Evolutionary conservation across 1,284 basidiomycete genomes (phyloP).

Genomic region (Cutaneotrichosporon dermatis): DNA sequence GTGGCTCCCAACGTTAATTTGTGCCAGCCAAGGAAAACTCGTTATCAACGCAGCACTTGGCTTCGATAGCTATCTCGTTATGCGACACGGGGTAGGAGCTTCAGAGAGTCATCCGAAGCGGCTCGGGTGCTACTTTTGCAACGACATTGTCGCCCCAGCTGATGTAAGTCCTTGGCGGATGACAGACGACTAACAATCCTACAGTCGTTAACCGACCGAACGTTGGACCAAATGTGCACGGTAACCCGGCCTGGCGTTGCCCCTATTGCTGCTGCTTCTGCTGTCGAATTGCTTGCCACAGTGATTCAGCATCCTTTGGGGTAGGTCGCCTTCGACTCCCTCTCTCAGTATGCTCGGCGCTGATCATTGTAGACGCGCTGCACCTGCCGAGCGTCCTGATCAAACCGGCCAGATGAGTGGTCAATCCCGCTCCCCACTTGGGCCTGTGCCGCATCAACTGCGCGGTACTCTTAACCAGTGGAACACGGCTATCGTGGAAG

Average conservation of each 20-base stretch:
- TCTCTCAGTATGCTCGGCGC: neutral
- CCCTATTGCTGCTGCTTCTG: conserved; percentile 82
- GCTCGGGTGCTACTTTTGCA: conserved; percentile 96
- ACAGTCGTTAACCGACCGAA: conserved; percentile 86
- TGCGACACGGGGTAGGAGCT: conserved; percentile 70
- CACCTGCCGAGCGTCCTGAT: conserved; percentile 53
- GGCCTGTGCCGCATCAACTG: conserved; percentile 87
- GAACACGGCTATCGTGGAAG: conserved; percentile 74
- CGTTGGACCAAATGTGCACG: conserved; percentile 98
- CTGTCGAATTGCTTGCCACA: conserved; percentile 87
- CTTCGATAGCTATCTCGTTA: conserved; percentile 93
- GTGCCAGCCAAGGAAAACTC: conserved; percentile 79
- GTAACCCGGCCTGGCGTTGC: conserved; percentile 96
- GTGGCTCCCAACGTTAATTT: conserved; percentile 90
- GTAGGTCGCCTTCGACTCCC: conserved; percentile 51
- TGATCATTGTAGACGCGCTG: conserved; percentile 55
- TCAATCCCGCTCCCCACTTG: conserved; percentile 60
- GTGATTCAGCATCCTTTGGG: conserved; percentile 83
- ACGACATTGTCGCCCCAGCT: conserved; percentile 92
- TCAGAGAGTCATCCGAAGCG: neutral
- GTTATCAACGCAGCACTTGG: conserved; percentile 93
- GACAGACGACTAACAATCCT: neutral
- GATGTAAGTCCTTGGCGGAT: conserved; percentile 59
- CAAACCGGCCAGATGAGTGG: neutral
- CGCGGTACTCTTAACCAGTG: conserved; percentile 86